Conservation (phyloP, 2,329 filamentous ascomycete species). For the Cercospora sp. region DNA sequence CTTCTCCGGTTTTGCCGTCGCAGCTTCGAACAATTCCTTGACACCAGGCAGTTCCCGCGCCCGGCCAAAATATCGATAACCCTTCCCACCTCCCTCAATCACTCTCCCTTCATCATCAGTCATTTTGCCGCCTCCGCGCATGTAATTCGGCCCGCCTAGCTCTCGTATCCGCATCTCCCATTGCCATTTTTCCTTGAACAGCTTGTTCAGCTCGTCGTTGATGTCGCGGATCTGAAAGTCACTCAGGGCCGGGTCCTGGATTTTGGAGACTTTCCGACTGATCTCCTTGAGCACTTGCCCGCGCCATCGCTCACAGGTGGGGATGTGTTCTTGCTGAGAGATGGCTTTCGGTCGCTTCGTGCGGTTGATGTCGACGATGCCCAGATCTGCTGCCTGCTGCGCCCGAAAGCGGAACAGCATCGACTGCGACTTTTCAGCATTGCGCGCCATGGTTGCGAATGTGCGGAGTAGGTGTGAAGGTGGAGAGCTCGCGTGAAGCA, state of each 20-base stretch:
- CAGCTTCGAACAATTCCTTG: conserved; percentile 90
- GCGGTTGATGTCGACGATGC: conserved; percentile 90
- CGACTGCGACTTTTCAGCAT: conserved; percentile 97
- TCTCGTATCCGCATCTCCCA: conserved; percentile 98
- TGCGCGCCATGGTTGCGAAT: conserved; percentile 65
- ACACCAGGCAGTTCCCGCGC: conserved; percentile 89
- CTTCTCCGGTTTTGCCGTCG: conserved; percentile 56
- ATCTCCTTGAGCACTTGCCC: conserved; percentile 97
- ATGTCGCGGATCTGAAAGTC: conserved; percentile 97
- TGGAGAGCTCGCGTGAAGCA: not conserved
- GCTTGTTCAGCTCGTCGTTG: conserved; percentile 99
- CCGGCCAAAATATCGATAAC: conserved; percentile 91
- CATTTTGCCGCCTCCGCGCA: conserved; percentile 62
- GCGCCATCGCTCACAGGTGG: conserved; percentile 93
- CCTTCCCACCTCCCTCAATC: conserved; percentile 70
- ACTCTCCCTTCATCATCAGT: conserved; percentile 58
- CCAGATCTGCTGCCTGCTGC: conserved; percentile 90
- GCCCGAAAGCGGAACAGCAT: conserved; percentile 99
- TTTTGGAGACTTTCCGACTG: conserved; percentile 91
- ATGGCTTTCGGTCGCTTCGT: conserved; percentile 89
- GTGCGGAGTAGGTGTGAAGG: not conserved
- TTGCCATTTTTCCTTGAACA: conserved; percentile 98
- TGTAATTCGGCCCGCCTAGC: conserved; percentile 95
- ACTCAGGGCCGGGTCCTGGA: conserved; percentile 86
- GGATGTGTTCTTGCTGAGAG: conserved; percentile 79